These are phyloP conservation scores for Neonothopanus nambi DNA, from an alignment of 1,284 basidiomycete genomes.

Conservation along the genomic window DNA sequence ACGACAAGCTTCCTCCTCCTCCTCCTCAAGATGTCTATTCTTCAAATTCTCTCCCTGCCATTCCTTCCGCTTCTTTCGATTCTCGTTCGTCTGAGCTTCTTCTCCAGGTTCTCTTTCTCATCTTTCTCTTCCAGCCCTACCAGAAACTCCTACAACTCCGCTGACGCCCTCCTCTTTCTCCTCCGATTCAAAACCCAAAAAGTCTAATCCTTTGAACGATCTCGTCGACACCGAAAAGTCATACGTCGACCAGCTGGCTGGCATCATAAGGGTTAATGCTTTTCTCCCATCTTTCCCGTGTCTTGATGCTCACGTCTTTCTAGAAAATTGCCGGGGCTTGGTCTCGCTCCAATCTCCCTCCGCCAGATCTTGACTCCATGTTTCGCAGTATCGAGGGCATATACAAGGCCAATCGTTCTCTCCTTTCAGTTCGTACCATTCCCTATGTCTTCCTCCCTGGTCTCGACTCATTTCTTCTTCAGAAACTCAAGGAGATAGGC, in stretches of 20 bases:
- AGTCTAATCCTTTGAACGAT: conserved; percentile 84
- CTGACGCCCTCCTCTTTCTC: conserved; percentile 31
- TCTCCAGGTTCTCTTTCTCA: conserved; percentile 30
- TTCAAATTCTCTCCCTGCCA: conserved; percentile 14
- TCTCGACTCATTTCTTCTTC: conserved; percentile 20
- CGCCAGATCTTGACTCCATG: conserved; percentile 89
- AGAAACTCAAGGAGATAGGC: conserved; percentile 95
- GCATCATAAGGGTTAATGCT: conserved; percentile 84
- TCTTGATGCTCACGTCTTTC: conserved; percentile 19
- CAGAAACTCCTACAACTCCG: conserved; percentile 37
- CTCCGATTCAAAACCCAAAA: conserved; percentile 52
- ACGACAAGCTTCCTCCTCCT: conserved; percentile 36
- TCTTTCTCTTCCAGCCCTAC: conserved; percentile 20
- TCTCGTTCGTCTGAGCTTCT: conserved; percentile 1
- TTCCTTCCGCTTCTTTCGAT: conserved; percentile 11
- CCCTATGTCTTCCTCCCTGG: conserved; percentile 1
- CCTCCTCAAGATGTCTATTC: conserved; percentile 31
- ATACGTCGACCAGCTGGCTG: conserved; percentile 91
- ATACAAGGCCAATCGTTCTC: conserved; percentile 86
- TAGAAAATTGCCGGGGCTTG: conserved; percentile 96
- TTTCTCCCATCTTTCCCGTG: conserved; percentile 9
- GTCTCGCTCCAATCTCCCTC: conserved; percentile 94
- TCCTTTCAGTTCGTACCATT: conserved; percentile 63
- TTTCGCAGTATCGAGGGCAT: conserved; percentile 91
- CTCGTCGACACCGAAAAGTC: conserved; percentile 91